These are phyloP conservation scores for Rhododendron vialii DNA, from an alignment of 148 eudicot species.

Conservation along the genomic window DNA sequence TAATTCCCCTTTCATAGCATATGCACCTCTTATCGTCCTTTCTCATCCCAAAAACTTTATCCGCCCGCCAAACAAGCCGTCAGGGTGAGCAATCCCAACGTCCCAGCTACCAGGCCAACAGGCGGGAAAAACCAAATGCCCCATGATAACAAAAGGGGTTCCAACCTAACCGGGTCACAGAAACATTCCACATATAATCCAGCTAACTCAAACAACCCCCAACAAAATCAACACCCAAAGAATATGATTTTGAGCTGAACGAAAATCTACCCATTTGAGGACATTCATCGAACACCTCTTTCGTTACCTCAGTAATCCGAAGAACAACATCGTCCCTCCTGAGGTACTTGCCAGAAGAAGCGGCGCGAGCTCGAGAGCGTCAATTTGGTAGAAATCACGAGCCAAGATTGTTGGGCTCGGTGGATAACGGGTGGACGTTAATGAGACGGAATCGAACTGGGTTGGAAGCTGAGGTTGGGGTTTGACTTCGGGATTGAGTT, in stretches of 20 bases:
- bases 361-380: constrained; percentile 95
- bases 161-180: too few species aligned
- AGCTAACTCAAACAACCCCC: background rate
- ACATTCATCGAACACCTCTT: constrained; percentile 32
- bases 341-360: constrained; percentile 78
- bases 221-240: background rate
- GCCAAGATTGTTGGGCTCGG: constrained; percentile 29
- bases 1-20: background rate
- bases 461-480: constrained; percentile 12
- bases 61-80: background rate
- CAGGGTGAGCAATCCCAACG: background rate
- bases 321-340: constrained; percentile 76
- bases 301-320: constrained; percentile 83
- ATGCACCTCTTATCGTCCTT: background rate
- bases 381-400: constrained; percentile 58
- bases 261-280: background rate
- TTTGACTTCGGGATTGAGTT: constrained; percentile 12
- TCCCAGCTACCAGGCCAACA: background rate
- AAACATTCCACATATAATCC: background rate
- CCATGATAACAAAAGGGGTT: background rate
- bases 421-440: background rate
- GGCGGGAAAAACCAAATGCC: background rate
- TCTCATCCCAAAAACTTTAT: background rate
- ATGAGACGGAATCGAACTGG: constrained; percentile 4
- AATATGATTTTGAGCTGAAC: background rate